These are phyloP conservation scores for Apium graveolens DNA, from an alignment of 129 eudicot genomes.

Conservation along the genomic window DNA sequence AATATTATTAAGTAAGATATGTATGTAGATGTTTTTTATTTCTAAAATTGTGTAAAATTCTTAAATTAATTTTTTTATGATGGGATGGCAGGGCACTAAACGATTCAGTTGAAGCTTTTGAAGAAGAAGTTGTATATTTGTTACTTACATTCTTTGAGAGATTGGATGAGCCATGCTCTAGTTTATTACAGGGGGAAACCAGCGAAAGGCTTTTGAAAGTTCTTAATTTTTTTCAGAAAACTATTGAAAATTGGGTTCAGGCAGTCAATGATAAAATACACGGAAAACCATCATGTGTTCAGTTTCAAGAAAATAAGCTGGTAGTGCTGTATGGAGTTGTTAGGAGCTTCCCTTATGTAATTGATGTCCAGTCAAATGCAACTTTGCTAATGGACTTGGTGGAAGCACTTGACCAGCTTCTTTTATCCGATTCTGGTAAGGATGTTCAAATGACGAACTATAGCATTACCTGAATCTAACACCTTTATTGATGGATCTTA, in stretches of 20 bases:
- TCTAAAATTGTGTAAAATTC: neutral
- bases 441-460: neutral
- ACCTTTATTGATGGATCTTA: neutral
- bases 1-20: conserved; percentile 43
- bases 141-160: conserved; percentile 52
- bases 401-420: conserved; percentile 62
- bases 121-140: conserved; percentile 55
- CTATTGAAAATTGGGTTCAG: conserved; percentile 41
- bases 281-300: conserved; percentile 19
- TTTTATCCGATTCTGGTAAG: conserved; percentile 46
- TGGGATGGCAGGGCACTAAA: conserved; percentile 52
- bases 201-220: conserved; percentile 27
- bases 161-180: conserved; percentile 26
- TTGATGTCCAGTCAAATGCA: conserved; percentile 32
- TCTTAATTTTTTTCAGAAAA: conserved; percentile 21
- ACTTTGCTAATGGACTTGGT: conserved; percentile 57
- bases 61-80: conserved; percentile 10
- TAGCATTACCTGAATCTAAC: neutral
- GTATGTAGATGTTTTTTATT: conserved; percentile 3
- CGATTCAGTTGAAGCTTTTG: conserved; percentile 36
- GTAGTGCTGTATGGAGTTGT: conserved; percentile 70
- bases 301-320: conserved; percentile 36
- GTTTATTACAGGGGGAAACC: conserved; percentile 33
- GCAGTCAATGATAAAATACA: conserved; percentile 30
- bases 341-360: conserved; percentile 55